Base-by-base conservation (phyloP, 805 yeast genomes). In the Torulaspora franciscae region DNA sequence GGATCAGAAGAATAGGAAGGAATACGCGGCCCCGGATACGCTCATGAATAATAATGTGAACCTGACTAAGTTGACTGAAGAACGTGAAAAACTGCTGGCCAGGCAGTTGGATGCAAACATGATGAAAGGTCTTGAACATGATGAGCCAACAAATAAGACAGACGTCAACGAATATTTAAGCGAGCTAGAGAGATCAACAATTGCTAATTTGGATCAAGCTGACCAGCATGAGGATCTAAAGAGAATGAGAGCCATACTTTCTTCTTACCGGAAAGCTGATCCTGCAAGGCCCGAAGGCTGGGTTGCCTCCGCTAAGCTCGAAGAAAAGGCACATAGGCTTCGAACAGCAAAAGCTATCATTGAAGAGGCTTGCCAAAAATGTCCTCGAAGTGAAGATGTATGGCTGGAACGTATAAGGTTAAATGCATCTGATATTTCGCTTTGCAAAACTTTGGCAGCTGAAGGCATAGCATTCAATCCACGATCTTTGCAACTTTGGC, bases 281-380 rank as follows among this genome's bases (percentile, higher is more conserved):
- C 96, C 97, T 0, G 64, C 67, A 33, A 82, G 80, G 46, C 76
- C 95, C 0, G 76, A 77, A 38, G 85, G 84, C 4, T 91, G 96
- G 95, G 84, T 91, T 17, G 87, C 95, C 0, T 77, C 88, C 38
- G 95, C 96, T 0, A 66, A 87, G 37, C 60, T 88, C 7, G 98
- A 91, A 58, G 83, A 78, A 51, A 75, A 73, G 36, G 83, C 81
- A 1, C 72, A 73, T 35, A 80, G 79, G 41, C 69, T 70, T 43
- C 66, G 66, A 4, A 64, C 64, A 10, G 96, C 98, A 0, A 74
- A 75, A 42, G 65, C 65, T 17, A 49, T 85, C 11, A 81, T 89
- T 6, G 71, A 70, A n/a, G 79, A 85, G 58, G 99, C 95, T 1
- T 85, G 96, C 56, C 69, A 67, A 4, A 68, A 69, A 34, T 79